Evolutionary conservation across 2,329 filamentous ascomycete genomes (phyloP), one percentile per base, ranked within the genome.

Genomic region (Emmonsiellopsis sp.): DNA sequence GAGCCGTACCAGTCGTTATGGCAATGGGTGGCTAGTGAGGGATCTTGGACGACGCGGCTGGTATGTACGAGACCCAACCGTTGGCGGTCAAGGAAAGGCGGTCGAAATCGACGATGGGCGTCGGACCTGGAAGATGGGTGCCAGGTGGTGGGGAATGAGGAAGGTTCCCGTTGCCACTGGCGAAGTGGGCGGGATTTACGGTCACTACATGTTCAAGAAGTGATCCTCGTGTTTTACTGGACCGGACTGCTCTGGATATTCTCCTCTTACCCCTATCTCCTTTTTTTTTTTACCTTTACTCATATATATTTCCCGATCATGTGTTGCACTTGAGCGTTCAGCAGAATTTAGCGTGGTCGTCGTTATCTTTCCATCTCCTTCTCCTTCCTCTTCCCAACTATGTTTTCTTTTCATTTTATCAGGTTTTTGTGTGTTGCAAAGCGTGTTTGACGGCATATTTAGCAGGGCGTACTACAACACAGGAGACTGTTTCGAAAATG

Each of bases 131-230:
- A 93, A 93, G 74, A 86, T 89, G 85, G 88, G 88, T 34, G 87
- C 87, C 48, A 81, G 82, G 61, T 87, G 83, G 72, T 92, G 88
- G 88, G 88, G 88, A 39, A 90, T 90, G 83, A 79, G 86, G 57
- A 93, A 82, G 66, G 69, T 80, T 31, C 78, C 79, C 2, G 74
- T 82, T 57, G 76, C 74, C 11, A 69, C 75, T 37, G 75, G 76
- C 7, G 78, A 82, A 54, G 77, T 81, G 5, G 78, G 78, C 27
- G 79, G 79, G 3, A 74, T 81, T 62, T 81, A 81, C 62, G 78
- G 77, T 42, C 77, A 79, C 63, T 81, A 81, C 61, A 80, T 80
- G 74, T 81, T 80, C 62, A 79, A 79, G 63, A 71, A 74, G 62
- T 75, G 64, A 71, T 51, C 21, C 21, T 3, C 3, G 21, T 27